phyloP scores from a whole-genome alignment of 2,329 filamentous ascomycete genomes.

The Diplodia mutila region DNA sequence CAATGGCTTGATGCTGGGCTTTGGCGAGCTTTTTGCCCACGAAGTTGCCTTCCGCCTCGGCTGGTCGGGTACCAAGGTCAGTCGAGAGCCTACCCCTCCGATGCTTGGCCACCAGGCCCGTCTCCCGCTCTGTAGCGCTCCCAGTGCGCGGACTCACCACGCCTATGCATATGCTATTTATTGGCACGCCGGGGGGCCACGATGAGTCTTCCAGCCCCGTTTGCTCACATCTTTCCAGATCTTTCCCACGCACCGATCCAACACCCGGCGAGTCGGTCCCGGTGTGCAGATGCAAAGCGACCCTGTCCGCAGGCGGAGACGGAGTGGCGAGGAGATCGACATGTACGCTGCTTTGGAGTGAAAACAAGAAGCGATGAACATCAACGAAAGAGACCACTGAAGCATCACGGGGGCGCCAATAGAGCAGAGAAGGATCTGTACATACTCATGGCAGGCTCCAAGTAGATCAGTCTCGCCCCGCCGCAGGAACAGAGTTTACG shows the following conservation, averaged over 20 bases:
- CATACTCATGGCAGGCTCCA: constrained; percentile 17
- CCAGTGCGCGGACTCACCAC: background rate
- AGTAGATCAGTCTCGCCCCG: constrained; percentile 12
- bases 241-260: constrained; percentile 63
- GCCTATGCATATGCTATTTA: background rate
- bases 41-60: constrained; percentile 91
- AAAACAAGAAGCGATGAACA: background rate
- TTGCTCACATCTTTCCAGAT: constrained; percentile 46
- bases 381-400: background rate
- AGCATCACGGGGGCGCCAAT: constrained; percentile 13
- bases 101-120: background rate
- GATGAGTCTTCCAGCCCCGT: background rate
- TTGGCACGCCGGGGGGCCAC: no score
- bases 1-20: constrained; percentile 97
- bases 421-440: constrained; percentile 21
- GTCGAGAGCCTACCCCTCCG: background rate
- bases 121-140: background rate
- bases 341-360: constrained; percentile 72
- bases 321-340: constrained; percentile 59
- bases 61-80: constrained; percentile 91
- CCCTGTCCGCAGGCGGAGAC: constrained; percentile 59
- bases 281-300: constrained; percentile 80
- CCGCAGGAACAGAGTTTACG: background rate
- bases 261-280: constrained; percentile 70
- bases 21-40: constrained; percentile 95